Conservation (phyloP, 805 yeast species). For the Cyberlindnera xylosilytica region DNA sequence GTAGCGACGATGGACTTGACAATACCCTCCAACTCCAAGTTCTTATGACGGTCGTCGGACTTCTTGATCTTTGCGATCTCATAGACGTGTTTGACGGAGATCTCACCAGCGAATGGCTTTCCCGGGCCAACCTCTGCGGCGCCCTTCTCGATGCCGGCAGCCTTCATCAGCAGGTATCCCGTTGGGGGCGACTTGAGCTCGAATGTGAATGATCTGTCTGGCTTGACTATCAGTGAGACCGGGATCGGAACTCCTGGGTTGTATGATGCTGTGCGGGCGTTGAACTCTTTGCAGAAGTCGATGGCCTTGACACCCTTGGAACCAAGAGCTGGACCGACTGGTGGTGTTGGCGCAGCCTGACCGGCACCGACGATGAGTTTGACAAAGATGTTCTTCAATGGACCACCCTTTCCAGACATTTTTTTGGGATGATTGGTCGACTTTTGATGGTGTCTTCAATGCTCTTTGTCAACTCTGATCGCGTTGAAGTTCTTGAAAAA, state of each 20-base stretch:
- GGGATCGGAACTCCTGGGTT: constrained; percentile 90
- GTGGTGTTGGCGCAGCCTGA: constrained; percentile 97
- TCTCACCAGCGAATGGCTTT: constrained; percentile 57
- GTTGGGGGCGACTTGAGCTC: constrained; percentile 92
- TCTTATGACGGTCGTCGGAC: constrained; percentile 75
- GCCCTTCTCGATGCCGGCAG: constrained; percentile 80
- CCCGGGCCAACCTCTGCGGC: constrained; percentile 56
- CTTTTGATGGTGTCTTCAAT: background rate
- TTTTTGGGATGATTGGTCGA: background rate
- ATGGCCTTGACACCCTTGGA: constrained; percentile 98
- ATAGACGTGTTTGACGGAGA: constrained; percentile 83
- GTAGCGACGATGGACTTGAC: constrained; percentile 82
- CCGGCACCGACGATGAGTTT: constrained; percentile 96
- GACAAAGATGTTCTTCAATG: constrained; percentile 50
- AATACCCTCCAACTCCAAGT: constrained; percentile 67
- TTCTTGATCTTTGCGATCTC: constrained; percentile 94
- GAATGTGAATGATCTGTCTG: constrained; percentile 88
- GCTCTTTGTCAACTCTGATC: too few species aligned
- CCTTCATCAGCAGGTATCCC: constrained; percentile 76
- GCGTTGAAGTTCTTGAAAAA: background rate
- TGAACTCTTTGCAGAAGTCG: constrained; percentile 97
- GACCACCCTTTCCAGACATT: constrained; percentile 28
- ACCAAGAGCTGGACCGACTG: constrained; percentile 98
- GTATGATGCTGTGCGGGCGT: constrained; percentile 89
- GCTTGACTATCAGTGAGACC: constrained; percentile 75